A percentile compares a stretch with the other conserved stretches of the same genome.
phyloP scores from a whole-genome alignment of 208 protist species.

The Crithidia bombi region DNA sequence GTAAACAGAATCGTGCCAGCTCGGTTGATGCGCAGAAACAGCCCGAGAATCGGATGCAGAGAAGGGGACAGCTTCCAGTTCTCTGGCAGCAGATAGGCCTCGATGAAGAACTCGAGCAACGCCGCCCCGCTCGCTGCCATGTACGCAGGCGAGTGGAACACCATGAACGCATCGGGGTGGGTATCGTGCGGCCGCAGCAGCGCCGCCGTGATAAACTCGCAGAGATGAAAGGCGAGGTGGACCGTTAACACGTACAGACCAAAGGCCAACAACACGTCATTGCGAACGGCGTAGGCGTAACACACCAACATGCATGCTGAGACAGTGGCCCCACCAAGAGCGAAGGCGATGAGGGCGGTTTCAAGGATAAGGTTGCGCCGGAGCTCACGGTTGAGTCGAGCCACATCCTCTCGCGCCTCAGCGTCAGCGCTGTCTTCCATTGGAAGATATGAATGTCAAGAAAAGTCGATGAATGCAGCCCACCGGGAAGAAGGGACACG shows the following conservation, averaged over 20 bases:
- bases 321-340: conserved; percentile 49
- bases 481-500: neutral
- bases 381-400: conserved; percentile 25
- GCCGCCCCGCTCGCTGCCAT: conserved; percentile 48
- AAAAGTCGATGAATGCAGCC: neutral
- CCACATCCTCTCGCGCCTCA: neutral
- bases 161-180: conserved; percentile 83
- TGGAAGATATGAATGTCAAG: neutral
- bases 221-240: conserved; percentile 76
- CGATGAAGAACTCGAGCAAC: conserved; percentile 75
- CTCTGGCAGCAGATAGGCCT: conserved; percentile 60
- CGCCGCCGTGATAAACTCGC: conserved; percentile 75
- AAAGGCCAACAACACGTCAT: conserved; percentile 49
- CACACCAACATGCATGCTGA: conserved; percentile 37
- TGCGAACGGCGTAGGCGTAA: conserved; percentile 39
- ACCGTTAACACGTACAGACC: conserved; percentile 66
- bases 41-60: conserved; percentile 6
- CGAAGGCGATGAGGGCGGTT: conserved; percentile 62
- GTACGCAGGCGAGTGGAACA: conserved; percentile 77
- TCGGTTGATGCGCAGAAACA: conserved; percentile 53
- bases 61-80: conserved; percentile 49
- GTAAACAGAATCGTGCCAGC: conserved; percentile 37
- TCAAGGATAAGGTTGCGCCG: conserved; percentile 53
- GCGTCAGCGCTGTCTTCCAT: neutral
- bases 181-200: conserved; percentile 60